These are phyloP conservation scores for Arachis stenosperma DNA, from an alignment of 306 rosid species.

Conservation along the genomic window DNA sequence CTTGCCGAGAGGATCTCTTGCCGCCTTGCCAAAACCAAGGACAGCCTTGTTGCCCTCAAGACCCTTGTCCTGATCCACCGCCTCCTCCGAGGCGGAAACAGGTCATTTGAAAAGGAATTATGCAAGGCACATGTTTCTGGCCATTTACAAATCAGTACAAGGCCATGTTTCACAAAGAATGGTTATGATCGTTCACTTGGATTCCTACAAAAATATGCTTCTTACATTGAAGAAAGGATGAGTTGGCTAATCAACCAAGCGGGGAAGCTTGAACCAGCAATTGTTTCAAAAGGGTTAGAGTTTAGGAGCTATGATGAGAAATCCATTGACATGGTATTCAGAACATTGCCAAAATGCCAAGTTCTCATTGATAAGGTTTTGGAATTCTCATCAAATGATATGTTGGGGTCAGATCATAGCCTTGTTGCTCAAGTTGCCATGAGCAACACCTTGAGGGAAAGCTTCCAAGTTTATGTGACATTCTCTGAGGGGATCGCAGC, in stretches of 20 bases:
- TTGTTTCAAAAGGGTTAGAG: slow-evolving; percentile 50
- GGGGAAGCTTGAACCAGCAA: slow-evolving; percentile 59
- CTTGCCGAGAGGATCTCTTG: slow-evolving; percentile 58
- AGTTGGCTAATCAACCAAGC: slow-evolving; percentile 68
- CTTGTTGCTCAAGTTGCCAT: slow-evolving; percentile 58
- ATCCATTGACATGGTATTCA: slow-evolving; percentile 55
- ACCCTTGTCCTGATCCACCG: slow-evolving; percentile 63
- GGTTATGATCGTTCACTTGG: slow-evolving; percentile 41
- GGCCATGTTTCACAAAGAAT: slow-evolving; percentile 39
- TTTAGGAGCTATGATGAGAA: slow-evolving; percentile 59
- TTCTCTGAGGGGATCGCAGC: slow-evolving; percentile 57
- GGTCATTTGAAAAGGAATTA: slow-evolving; percentile 57
- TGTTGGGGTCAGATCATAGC: slow-evolving; percentile 40
- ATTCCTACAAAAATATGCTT: slow-evolving; percentile 53
- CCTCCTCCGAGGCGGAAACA: slow-evolving; percentile 63
- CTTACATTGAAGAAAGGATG: slow-evolving; percentile 65
- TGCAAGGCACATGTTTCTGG: slow-evolving; percentile 56
- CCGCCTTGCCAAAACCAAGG: slow-evolving; percentile 57
- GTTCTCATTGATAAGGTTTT: slow-evolving; percentile 53
- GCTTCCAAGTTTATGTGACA: slow-evolving; percentile 60
- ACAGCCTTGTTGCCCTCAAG: slow-evolving; percentile 59
- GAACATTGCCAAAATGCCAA: slow-evolving; percentile 61
- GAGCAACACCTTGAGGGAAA: slow-evolving; percentile 60
- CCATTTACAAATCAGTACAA: slow-evolving; percentile 49
- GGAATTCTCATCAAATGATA: slow-evolving; percentile 50